Conservation (phyloP, 2,329 filamentous ascomycete species). For the Trichoderma polysporum region DNA sequence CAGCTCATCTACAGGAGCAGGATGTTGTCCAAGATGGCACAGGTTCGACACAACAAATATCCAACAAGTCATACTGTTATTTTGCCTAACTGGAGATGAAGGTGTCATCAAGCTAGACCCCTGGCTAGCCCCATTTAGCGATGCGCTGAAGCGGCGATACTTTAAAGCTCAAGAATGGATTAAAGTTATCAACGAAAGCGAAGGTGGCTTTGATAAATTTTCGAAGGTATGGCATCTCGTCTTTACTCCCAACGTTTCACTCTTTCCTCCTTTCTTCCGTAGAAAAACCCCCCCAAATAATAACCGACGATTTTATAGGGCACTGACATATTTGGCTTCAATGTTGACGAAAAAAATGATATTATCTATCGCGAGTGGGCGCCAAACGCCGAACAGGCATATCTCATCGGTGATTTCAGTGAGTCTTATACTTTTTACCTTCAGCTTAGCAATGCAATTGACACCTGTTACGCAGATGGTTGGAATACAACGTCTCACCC, state of each 20-base stretch:
- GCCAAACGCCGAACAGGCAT: slow-evolving; percentile 80
- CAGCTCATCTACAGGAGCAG: background rate
- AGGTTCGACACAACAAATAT: background rate
- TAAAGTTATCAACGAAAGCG: slow-evolving; percentile 73
- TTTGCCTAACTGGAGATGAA: slow-evolving; percentile 38
- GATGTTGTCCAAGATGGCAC: slow-evolving; percentile 7
- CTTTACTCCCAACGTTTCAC: slow-evolving; percentile 23
- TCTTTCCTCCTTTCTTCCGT: background rate
- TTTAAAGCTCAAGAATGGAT: slow-evolving; percentile 83
- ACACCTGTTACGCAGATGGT: slow-evolving; percentile 56
- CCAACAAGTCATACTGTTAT: background rate
- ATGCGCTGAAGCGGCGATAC: slow-evolving; percentile 73
- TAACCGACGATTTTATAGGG: slow-evolving; percentile 55
- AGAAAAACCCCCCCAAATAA: background rate
- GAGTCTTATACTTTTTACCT: slow-evolving; percentile 35
- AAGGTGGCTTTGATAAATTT: slow-evolving; percentile 91
- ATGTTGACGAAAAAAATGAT: slow-evolving; percentile 76
- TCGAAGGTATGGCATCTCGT: slow-evolving; percentile 58
- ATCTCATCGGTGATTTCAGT: slow-evolving; percentile 94
- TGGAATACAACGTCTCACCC: slow-evolving; percentile 83
- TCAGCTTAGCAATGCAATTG: slow-evolving; percentile 25
- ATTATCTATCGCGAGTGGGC: slow-evolving; percentile 96
- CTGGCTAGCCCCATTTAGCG: slow-evolving; percentile 83
- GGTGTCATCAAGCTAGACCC: slow-evolving; percentile 87
- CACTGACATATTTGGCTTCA: slow-evolving; percentile 82